Percentiles rank a stretch among this genome's conserved stretches.
These are phyloP conservation scores for Dactylonectria macrodidyma DNA, from an alignment of 2,329 filamentous ascomycete genomes.

Conservation along the genomic window DNA sequence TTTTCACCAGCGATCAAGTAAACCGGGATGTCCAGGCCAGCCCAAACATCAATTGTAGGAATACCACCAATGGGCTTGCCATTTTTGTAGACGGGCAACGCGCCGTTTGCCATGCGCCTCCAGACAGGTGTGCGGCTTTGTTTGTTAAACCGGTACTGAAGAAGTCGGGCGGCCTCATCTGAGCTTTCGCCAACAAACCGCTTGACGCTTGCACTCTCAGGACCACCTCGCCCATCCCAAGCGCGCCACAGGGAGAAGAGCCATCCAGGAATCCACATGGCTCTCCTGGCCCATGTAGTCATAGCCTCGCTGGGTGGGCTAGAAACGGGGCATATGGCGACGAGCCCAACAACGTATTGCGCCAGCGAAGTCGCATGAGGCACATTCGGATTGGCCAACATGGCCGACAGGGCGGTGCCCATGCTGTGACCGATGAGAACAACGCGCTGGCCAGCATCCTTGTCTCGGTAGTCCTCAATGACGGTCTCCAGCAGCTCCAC, in stretches of 20 bases:
- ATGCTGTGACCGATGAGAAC: conserved; percentile 91
- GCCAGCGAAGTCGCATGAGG: conserved; percentile 67
- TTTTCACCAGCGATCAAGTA: conserved; percentile 84
- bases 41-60: conserved; percentile 80
- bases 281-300: conserved; percentile 62
- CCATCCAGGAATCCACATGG: conserved; percentile 78
- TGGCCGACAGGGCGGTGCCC: conserved; percentile 84
- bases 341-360: conserved; percentile 78
- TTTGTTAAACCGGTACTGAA: conserved; percentile 83
- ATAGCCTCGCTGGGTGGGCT: conserved; percentile 69
- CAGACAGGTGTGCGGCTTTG: conserved; percentile 89
- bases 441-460: conserved; percentile 76
- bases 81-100: conserved; percentile 72
- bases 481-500: conserved; percentile 81
- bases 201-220: conserved; percentile 82
- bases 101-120: conserved; percentile 84
- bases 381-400: conserved; percentile 69
- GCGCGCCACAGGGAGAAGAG: conserved; percentile 83
- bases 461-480: conserved; percentile 81
- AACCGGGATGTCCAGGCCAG: conserved; percentile 79
- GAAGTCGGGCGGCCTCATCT: conserved; percentile 74
- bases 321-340: conserved; percentile 86
- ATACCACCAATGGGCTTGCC: conserved; percentile 73
- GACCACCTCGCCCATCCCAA: conserved; percentile 85
- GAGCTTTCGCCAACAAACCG: conserved; percentile 81